Conservation (phyloP, 495 filamentous ascomycete genomes). For the Astrothelium subdiscretum region DNA sequence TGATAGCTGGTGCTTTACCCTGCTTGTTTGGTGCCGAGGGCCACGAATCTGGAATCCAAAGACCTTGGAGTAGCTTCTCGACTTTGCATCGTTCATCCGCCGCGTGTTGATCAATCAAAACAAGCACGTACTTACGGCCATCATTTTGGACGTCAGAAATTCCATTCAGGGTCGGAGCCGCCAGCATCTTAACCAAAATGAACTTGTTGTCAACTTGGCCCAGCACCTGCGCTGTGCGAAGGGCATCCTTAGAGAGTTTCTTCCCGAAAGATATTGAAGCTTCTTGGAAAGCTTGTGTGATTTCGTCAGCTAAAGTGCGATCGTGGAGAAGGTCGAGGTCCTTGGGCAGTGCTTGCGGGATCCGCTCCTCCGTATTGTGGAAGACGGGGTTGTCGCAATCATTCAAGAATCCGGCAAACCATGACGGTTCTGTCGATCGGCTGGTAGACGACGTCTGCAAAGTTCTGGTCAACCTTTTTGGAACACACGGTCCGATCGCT, state of each 20-base stretch:
- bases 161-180: slow-evolving; percentile 1
- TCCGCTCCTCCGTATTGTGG: slow-evolving; percentile 35
- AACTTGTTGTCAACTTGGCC: slow-evolving; percentile 86
- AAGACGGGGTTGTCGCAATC: slow-evolving; percentile 57
- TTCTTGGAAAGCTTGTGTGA: neutral
- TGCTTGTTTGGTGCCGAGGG: slow-evolving; percentile 9
- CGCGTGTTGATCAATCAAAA: slow-evolving; percentile 89
- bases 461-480: neutral
- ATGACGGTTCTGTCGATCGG: slow-evolving; percentile 12
- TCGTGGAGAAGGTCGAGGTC: neutral
- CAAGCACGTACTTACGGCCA: slow-evolving; percentile 33
- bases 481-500: neutral
- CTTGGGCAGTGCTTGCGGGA: slow-evolving; percentile 27
- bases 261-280: neutral
- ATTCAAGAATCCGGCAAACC: slow-evolving; percentile 29
- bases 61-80: slow-evolving; percentile 51
- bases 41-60: slow-evolving; percentile 25
- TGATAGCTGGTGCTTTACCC: slow-evolving; percentile 16
- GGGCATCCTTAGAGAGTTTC: slow-evolving; percentile 53
- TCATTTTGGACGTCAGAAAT: neutral
- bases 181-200: slow-evolving; percentile 53
- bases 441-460: neutral
- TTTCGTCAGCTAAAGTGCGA: neutral
- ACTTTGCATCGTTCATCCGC: slow-evolving; percentile 81
- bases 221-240: slow-evolving; percentile 55